Base-by-base conservation (phyloP, 2,329 filamentous ascomycete species). In the Berkeleyomyces basicola region DNA sequence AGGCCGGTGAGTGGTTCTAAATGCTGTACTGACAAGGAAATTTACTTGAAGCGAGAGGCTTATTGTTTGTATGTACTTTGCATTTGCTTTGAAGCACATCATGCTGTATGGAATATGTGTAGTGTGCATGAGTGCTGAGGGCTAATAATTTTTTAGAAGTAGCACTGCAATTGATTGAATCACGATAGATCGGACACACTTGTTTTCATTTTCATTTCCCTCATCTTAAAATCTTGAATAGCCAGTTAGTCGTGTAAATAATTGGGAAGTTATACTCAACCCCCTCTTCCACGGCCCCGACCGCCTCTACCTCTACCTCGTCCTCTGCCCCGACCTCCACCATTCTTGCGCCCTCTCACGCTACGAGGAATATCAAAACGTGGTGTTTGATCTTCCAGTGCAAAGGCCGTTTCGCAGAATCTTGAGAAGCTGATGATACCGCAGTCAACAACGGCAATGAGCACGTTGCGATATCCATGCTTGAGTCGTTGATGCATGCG, bases 391-490 rank as follows among this genome's bases (percentile, higher is more conserved):
- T 75, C 82, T 72, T 95, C 90, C 66, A 83, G 80, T 0, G 79
- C 85, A 73, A 96, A 96, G 0, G 85, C 85, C 9, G 84, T 84
- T 75, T 97, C 90, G 1, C 82, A 83, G 64, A 96, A 79, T 33
- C 88, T 78, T 69, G 96, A 77, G 71, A 92, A 97, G 71, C 92
- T 97, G 55, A 91, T 86, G 31, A 97, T 79, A 0, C 93, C 93
- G 66, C 90, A 82, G 71, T 97, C 93, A 42, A 96, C 90, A 1
- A 97, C 82, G 0, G 91, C 93, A 33, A 99, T 72, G 42, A 96
- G 77, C 40, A 93, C 87, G 72, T 89, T 93, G 67, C 89, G 82
- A 71, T 86, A 84, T 1, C 90, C 93, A 69, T 95, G 84, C 73
- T 90, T 92, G 66, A 97, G 75, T 64, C 88, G 83, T 69, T 85